Percentiles rank a stretch among this genome's conserved stretches.
These are phyloP conservation scores for Gonium pectorale DNA, from an alignment of 139 green algal genomes.

Conservation along the genomic window DNA sequence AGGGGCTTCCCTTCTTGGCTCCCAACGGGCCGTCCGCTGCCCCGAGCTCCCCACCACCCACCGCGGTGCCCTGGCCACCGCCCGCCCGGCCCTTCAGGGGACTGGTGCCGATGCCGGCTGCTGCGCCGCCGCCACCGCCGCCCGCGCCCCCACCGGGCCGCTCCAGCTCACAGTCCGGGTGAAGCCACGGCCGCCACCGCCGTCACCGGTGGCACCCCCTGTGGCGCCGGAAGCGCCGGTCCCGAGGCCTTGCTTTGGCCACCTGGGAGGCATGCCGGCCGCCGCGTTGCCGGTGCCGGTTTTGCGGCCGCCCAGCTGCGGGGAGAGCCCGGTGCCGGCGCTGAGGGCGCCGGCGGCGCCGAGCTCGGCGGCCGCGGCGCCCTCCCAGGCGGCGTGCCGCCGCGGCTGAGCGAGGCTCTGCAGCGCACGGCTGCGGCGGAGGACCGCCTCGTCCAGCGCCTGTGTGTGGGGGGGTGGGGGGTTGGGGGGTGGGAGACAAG, in stretches of 20 bases:
- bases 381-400: conserved; percentile 3
- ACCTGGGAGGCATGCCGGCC: conserved; percentile 17
- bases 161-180: conserved; percentile 24
- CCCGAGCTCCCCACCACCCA: too few relatives aligned
- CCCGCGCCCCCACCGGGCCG: not conserved
- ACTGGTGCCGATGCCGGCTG: not conserved
- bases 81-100: not conserved
- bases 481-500: too few relatives aligned
- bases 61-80: not conserved
- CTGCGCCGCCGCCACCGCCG: not conserved
- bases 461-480: not conserved
- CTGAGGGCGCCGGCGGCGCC: not conserved
- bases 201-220: not conserved
- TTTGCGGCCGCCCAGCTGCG: not conserved
- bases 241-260: not conserved
- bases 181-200: not conserved
- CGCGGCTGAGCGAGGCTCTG: not conserved
- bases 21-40: not conserved
- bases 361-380: not conserved
- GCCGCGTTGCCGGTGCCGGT: not conserved
- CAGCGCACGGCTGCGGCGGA: conserved; percentile 12
- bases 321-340: too few relatives aligned
- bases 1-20: conserved; percentile 13
- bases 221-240: not conserved
- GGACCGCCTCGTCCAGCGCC: conserved; percentile 18